phyloP scores from a whole-genome alignment of 2,329 filamentous ascomycete genomes.

The Polytolypa hystricis region DNA sequence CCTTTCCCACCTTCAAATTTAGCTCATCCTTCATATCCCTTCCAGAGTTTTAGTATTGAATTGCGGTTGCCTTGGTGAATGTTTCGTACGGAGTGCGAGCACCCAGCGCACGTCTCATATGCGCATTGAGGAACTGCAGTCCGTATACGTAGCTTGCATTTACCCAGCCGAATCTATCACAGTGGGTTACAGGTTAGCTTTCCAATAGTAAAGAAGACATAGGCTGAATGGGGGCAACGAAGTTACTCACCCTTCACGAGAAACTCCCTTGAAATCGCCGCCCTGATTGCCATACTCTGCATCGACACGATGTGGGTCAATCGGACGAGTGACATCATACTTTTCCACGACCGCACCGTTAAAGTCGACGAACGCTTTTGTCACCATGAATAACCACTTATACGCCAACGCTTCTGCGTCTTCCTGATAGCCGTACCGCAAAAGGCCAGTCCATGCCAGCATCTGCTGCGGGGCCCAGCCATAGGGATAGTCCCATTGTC shows the following conservation, averaged over 20 bases:
- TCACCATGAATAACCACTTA: constrained; percentile 97
- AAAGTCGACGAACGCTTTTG: constrained; percentile 95
- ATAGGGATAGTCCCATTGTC: constrained; percentile 97
- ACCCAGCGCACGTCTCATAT: constrained; percentile 80
- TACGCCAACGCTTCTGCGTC: constrained; percentile 85
- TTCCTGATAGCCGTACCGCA: constrained; percentile 82
- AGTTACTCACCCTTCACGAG: constrained; percentile 76
- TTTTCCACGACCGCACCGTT: constrained; percentile 98
- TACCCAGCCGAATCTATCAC: constrained; percentile 83
- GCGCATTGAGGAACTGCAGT: constrained; percentile 73
- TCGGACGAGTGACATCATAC: constrained; percentile 85
- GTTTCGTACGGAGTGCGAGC: constrained; percentile 78
- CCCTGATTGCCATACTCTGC: constrained; percentile 98
- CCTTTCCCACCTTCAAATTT: too few relatives aligned
- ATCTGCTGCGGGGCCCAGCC: constrained; percentile 99
- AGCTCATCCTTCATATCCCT: too few relatives aligned
- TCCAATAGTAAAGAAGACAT: not conserved
- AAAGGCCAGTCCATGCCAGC: constrained; percentile 85
- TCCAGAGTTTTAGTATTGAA: too few relatives aligned
- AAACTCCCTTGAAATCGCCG: constrained; percentile 86
- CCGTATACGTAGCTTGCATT: constrained; percentile 97
- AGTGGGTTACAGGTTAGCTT: constrained; percentile 6
- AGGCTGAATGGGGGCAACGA: constrained; percentile 1
- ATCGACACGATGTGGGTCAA: constrained; percentile 86
- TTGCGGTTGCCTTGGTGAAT: constrained; percentile 54